Conservation (phyloP, 768 basidiomycete genomes). For the Melanogaster broomeanus region DNA sequence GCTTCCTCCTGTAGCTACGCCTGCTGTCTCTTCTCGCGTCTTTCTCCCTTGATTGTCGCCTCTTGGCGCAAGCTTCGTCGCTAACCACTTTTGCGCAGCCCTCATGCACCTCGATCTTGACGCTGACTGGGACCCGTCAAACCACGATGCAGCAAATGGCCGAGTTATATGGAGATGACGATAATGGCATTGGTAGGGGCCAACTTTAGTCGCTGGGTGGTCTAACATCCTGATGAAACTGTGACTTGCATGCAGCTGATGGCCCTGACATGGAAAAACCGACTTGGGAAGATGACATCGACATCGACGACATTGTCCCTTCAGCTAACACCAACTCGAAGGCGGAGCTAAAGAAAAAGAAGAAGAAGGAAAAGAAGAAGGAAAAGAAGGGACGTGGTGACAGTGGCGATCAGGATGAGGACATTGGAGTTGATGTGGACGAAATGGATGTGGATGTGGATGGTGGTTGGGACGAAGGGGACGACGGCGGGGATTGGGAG, state of each 20-base stretch:
- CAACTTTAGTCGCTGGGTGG: background rate
- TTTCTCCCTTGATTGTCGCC: no score
- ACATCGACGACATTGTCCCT: conserved; percentile 64
- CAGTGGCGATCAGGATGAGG: conserved; percentile 43
- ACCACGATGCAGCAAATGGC: conserved; percentile 86
- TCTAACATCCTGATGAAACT: background rate
- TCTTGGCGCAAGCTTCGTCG: no score
- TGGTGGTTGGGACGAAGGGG: conserved; percentile 33
- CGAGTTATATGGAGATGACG: conserved; percentile 62
- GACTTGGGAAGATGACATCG: conserved; percentile 88
- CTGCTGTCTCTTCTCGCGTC: no score
- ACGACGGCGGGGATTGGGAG: conserved; percentile 71
- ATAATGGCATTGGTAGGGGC: conserved; percentile 35
- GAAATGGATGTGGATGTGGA: conserved; percentile 63
- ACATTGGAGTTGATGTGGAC: conserved; percentile 48
- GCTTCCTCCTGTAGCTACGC: background rate
- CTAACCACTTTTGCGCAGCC: conserved; percentile 36
- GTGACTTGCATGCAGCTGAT: conserved; percentile 13
- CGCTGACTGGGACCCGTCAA: conserved; percentile 88
- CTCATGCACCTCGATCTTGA: conserved; percentile 80
- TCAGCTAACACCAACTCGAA: conserved; percentile 35
- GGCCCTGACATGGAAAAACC: conserved; percentile 67
- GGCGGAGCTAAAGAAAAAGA: conserved; percentile 30
- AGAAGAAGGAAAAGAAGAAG: conserved; percentile 55
- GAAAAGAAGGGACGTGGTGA: conserved; percentile 33